Conservation (phyloP, 2,329 filamentous ascomycete species). For the Colletotrichum simmondsii region DNA sequence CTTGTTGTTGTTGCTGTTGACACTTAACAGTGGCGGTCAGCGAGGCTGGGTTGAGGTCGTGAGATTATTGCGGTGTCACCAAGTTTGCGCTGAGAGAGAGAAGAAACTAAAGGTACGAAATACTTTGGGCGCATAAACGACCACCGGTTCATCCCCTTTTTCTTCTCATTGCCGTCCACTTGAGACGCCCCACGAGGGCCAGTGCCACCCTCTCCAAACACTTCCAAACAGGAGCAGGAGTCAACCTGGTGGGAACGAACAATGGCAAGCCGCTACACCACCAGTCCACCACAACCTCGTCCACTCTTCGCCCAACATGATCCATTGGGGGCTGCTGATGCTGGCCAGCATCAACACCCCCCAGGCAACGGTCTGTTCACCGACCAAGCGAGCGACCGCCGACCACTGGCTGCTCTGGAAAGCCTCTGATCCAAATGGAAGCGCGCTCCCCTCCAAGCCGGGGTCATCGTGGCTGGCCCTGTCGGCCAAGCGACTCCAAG, state of each 20-base stretch:
- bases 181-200: conserved; percentile 20
- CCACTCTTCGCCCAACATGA: background rate
- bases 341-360: background rate
- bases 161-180: conserved; percentile 5
- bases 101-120: background rate
- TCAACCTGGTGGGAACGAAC: background rate
- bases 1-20: background rate
- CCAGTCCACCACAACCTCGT: background rate
- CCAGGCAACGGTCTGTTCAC: background rate
- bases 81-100: background rate
- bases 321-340: no score
- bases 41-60: background rate
- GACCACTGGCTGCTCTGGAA: conserved; percentile 7
- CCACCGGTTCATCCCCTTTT: conserved; percentile 9
- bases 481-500: conserved; percentile 11
- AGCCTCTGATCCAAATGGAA: background rate
- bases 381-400: background rate
- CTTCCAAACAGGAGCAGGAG: conserved; percentile 21
- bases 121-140: conserved; percentile 1
- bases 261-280: background rate
- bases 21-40: conserved; percentile 21
- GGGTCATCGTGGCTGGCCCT: conserved; percentile 23
- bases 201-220: conserved; percentile 28
- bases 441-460: background rate
- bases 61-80: background rate